Conservation (phyloP, 352 stramenopile species). For the Plasmopara muralis region DNA sequence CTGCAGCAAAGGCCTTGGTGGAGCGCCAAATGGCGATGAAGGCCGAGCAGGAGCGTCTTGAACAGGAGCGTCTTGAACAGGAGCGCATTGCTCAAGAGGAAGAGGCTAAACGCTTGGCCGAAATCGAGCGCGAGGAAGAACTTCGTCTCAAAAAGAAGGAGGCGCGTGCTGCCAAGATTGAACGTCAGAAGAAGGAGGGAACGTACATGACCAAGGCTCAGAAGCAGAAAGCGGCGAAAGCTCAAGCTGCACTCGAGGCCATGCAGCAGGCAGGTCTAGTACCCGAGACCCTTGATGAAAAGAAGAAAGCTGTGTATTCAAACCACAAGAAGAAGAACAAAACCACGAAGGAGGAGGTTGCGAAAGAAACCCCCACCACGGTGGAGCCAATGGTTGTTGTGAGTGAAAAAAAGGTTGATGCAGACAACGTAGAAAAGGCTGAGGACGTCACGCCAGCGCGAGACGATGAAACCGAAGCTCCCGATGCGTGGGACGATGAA, state of each 20-base stretch:
- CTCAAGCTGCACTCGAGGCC: constrained; percentile 85
- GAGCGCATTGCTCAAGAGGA: constrained; percentile 64
- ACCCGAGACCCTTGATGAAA: constrained; percentile 51
- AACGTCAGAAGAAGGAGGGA: constrained; percentile 93
- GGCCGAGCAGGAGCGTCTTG: constrained; percentile 68
- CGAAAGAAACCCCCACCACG: constrained; percentile 18
- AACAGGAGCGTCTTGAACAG: constrained; percentile 49
- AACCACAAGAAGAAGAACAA: constrained; percentile 86
- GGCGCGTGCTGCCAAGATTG: constrained; percentile 80
- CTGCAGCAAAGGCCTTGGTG: constrained; percentile 58
- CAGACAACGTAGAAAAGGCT: no score
- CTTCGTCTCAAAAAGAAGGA: constrained; percentile 76
- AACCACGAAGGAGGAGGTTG: constrained; percentile 35
- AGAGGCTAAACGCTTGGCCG: constrained; percentile 42
- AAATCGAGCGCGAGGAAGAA: constrained; percentile 52
- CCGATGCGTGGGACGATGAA: constrained; percentile 78
- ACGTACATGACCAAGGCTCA: constrained; percentile 99
- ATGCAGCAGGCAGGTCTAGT: constrained; percentile 91
- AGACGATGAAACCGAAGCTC: constrained; percentile 44
- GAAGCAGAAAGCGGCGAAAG: constrained; percentile 89
- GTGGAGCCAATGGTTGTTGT: background rate
- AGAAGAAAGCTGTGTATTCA: constrained; percentile 88
- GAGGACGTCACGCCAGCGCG: no score
- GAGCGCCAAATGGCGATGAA: constrained; percentile 68
- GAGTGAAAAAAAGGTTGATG: constrained; percentile 55